Evolutionary conservation across 306 rosid species (phyloP).

Genomic region (Vigna reflexopilosa): DNA sequence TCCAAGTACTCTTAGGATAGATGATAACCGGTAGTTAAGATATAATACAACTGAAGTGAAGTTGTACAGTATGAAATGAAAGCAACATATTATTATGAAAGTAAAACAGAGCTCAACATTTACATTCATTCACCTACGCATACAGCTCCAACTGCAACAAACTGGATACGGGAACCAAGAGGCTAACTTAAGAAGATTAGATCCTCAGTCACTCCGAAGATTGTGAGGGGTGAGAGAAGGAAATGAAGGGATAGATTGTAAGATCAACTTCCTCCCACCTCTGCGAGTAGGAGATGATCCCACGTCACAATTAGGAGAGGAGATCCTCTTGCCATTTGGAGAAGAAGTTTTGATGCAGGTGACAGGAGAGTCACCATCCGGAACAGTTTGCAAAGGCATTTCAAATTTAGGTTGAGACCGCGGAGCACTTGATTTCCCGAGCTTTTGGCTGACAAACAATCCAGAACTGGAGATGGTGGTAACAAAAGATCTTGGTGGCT

Average conservation of each 20-base stretch:
- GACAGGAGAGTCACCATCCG: conserved; percentile 64
- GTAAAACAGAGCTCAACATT: conserved; percentile 42
- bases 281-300: conserved; percentile 70
- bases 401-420: conserved; percentile 58
- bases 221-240: conserved; percentile 79
- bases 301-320: conserved; percentile 67
- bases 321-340: conserved; percentile 87
- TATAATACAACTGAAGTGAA: conserved; percentile 55
- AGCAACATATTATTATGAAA: conserved; percentile 51
- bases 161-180: neutral
- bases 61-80: conserved; percentile 50
- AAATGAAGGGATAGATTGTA: conserved; percentile 86
- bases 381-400: conserved; percentile 49
- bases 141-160: conserved; percentile 31
- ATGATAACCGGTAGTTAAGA: conserved; percentile 20
- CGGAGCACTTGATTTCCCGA: conserved; percentile 59
- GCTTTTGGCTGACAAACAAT: conserved; percentile 57
- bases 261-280: conserved; percentile 81
- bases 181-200: conserved; percentile 13
- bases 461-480: conserved; percentile 65
- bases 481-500: conserved; percentile 70
- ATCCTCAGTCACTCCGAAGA: conserved; percentile 3
- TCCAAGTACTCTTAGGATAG: conserved; percentile 1
- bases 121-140: conserved; percentile 49
- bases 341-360: conserved; percentile 73